Base-by-base conservation (phyloP, 164 flowering plant species). In the Taxillus chinensis region DNA sequence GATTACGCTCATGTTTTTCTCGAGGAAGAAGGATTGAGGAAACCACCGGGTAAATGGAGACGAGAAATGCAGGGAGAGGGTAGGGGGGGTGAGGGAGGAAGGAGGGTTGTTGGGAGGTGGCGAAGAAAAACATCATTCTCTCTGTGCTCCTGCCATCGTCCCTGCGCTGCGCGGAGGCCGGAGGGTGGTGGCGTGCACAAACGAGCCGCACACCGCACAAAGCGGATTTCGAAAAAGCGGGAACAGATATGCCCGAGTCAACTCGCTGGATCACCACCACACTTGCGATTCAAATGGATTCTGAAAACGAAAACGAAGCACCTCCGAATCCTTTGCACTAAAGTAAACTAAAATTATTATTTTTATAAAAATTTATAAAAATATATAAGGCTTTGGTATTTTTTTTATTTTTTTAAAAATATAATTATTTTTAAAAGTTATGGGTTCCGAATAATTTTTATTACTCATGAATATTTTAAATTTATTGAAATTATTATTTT, bases 1-100 rank as follows among this genome's bases (percentile, higher is more conserved):
- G 52, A 79, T 76, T 45, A 83, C 82, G 61, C 70, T 80, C 84
- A 71, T 54, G 10, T 54, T 37, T 27, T 54, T 5, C 10, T 3
- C 12, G 39, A 11, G 51, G 12, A 48, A 27, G 27, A 27, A 27
- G 27, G 27, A 27, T 27, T 27, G 27, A 27, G 27, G 27, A 27
- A 27, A 27, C 27, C 52, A 12, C 1, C 27, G 27, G 27, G 27
- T 27, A 27, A 27, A 27, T 27, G 57, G 10, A 54, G 12, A 48
- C 13, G 12, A 48, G 12, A 3, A 48, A 48, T 6, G 46, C 51
- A 14, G 3, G 13, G 12, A 48, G 51, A 48, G 9, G 10, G 51
- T 7, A 48, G 13, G 51, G 12, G 12, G 51, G 4, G 7, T 8
- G 12, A 5, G 0, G 12, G 10, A 48, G 13, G 16, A 54, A 27